Conservation (phyloP, 768 basidiomycete genomes). For the Russula emetica region DNA sequence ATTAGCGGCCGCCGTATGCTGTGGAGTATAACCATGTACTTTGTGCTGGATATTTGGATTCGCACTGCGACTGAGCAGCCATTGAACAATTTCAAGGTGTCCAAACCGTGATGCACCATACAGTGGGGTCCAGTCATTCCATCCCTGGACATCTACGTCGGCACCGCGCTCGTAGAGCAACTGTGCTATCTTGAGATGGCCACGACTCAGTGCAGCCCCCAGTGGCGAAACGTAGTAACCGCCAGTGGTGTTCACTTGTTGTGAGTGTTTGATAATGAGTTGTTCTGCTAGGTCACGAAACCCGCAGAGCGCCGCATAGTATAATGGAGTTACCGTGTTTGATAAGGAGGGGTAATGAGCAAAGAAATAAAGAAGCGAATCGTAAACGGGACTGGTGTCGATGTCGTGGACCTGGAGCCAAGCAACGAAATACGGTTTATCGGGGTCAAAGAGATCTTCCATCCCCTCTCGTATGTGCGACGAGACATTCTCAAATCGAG, state of each 20-base stretch:
- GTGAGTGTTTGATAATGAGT: neutral
- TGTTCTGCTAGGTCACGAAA: neutral
- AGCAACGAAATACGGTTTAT: neutral
- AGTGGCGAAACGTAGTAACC: neutral
- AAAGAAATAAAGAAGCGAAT: neutral
- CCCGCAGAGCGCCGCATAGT: neutral
- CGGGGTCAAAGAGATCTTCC: neutral
- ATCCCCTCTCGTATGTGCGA: too few species aligned
- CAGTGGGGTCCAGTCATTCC: too few species aligned
- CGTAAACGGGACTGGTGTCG: rapidly evolving
- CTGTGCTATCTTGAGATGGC: too few species aligned
- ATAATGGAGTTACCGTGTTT: neutral
- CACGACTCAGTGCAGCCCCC: too few species aligned
- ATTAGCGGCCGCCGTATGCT: neutral
- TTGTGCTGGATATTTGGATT: neutral
- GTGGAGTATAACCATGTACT: neutral
- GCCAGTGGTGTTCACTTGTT: neutral
- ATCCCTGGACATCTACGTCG: too few species aligned
- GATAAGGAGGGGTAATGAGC: rapidly evolving
- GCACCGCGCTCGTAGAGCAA: too few species aligned
- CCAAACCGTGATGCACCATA: too few species aligned
- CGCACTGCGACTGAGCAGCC: neutral
- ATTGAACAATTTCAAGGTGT: too few species aligned
- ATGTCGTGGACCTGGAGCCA: neutral
- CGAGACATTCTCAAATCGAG: neutral